Percentiles rank a stretch among this genome's conserved stretches.
Evolutionary conservation across 2,329 filamentous ascomycete species (phyloP).

Genomic region (Aspergillus japonicus): DNA sequence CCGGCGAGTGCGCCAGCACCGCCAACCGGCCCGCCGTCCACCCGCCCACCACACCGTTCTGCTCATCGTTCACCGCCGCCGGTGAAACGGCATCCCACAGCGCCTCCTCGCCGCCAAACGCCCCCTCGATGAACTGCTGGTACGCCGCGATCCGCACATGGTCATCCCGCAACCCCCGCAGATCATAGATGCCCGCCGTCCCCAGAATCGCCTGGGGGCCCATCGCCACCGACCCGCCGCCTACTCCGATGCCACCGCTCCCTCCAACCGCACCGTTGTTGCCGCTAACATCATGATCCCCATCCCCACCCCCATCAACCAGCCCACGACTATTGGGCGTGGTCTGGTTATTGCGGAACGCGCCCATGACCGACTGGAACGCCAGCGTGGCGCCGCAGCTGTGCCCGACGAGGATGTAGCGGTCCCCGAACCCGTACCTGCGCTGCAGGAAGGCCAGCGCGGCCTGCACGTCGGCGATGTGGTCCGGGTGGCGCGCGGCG

Average conservation of each 20-base stretch:
- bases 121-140: constrained; percentile 41
- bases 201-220: constrained; percentile 42
- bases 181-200: constrained; percentile 48
- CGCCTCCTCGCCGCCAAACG: constrained; percentile 41
- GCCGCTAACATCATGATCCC: background rate
- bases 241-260: background rate
- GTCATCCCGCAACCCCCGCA: constrained; percentile 37
- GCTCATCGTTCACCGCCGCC: constrained; percentile 29
- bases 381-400: constrained; percentile 50
- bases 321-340: no score
- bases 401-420: constrained; percentile 48
- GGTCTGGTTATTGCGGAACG: constrained; percentile 6
- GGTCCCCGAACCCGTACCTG: constrained; percentile 38
- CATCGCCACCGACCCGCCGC: background rate
- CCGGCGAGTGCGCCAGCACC: constrained; percentile 42
- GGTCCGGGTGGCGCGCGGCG: constrained; percentile 45
- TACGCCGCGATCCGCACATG: constrained; percentile 36
- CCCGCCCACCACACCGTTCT: constrained; percentile 30
- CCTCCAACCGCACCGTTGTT: background rate
- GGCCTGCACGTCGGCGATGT: constrained; percentile 42
- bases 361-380: constrained; percentile 44
- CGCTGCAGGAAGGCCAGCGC: constrained; percentile 44
- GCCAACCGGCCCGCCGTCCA: constrained; percentile 37
- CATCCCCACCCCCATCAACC: no score
- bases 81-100: constrained; percentile 44